Percentiles rank a stretch among this genome's conserved stretches.
Conservation (phyloP, 257 asterid genomes). For the Salvia miltiorrhiza region DNA sequence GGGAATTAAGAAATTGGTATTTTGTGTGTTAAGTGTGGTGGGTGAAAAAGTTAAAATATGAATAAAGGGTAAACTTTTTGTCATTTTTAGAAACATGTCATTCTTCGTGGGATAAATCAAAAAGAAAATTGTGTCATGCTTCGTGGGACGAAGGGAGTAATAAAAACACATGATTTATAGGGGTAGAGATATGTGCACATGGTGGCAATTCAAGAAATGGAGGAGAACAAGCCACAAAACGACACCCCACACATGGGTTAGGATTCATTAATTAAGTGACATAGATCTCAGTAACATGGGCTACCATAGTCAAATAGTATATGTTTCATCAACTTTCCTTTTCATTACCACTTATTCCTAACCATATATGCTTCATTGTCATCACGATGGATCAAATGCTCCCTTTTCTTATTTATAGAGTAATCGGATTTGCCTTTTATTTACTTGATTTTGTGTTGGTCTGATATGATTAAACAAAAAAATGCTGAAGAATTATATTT, state of each 20-base stretch:
- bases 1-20: no score
- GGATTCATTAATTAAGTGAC: background rate
- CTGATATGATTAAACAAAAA: background rate
- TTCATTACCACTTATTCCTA: background rate
- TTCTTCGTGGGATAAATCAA: no score
- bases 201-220: slow-evolving; percentile 3
- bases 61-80: no score
- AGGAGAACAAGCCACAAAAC: slow-evolving; percentile 18
- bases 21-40: no score
- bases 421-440: background rate
- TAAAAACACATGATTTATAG: background rate
- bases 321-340: slow-evolving; percentile 1
- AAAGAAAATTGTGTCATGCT: no score
- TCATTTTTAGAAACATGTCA: background rate
- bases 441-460: background rate
- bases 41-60: no score
- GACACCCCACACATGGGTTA: slow-evolving; percentile 30
- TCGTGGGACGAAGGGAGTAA: no score
- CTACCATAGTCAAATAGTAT: background rate
- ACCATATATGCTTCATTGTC: background rate
- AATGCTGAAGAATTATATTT: background rate
- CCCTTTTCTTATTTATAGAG: background rate
- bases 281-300: slow-evolving; percentile 25
- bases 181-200: slow-evolving; percentile 11
- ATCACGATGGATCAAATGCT: background rate